A percentile compares a stretch with the other conserved stretches of the same genome.
These are phyloP conservation scores for Phalaenopsis equestris DNA, from an alignment of 106 monocot genomes.

Conservation along the genomic window DNA sequence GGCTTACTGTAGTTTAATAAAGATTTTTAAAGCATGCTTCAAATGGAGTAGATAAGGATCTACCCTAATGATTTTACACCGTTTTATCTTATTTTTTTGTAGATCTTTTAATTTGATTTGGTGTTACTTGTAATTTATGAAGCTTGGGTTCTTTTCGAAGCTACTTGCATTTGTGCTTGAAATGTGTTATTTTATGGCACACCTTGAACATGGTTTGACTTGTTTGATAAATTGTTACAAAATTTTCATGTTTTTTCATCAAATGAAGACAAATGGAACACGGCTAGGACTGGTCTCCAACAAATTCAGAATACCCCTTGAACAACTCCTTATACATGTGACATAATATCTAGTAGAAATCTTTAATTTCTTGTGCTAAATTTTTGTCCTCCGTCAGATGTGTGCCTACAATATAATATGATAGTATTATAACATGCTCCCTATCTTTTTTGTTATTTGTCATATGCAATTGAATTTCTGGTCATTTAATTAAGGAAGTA, in stretches of 20 bases:
- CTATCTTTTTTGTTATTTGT: too few species aligned
- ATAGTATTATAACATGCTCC: too few species aligned
- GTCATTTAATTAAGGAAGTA: too few species aligned
- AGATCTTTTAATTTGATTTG: too few species aligned
- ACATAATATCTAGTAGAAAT: too few species aligned
- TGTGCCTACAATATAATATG: too few species aligned
- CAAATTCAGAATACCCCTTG: too few species aligned
- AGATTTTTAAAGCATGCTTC: background rate
- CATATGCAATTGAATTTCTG: too few species aligned
- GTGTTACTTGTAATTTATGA: too few species aligned
- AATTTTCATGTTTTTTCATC: background rate
- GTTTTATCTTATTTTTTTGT: background rate
- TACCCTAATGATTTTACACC: background rate
- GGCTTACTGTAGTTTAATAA: background rate
- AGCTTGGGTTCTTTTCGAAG: background rate
- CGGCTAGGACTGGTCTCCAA: background rate
- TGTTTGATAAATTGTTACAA: background rate
- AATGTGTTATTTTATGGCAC: background rate
- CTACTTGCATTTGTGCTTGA: background rate
- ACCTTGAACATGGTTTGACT: background rate
- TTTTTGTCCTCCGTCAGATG: too few species aligned
- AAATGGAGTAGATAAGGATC: background rate
- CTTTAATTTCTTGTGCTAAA: too few species aligned
- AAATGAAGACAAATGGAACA: background rate
- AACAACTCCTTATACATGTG: too few species aligned